These are phyloP conservation scores for Lineolata rhizophorae DNA, from an alignment of 495 filamentous ascomycete genomes.

Conservation along the genomic window DNA sequence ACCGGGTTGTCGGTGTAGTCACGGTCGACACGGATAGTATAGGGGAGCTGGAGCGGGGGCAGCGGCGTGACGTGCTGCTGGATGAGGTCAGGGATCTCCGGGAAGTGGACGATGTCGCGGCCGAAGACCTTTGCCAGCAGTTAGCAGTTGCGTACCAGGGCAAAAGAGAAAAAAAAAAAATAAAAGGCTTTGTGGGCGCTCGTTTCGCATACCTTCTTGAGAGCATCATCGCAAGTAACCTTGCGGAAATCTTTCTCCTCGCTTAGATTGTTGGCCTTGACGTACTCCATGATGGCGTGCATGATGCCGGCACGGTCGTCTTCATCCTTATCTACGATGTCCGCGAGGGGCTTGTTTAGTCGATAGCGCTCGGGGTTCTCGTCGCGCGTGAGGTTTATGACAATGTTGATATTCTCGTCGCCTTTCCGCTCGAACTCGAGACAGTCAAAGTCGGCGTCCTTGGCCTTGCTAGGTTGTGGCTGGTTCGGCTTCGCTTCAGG, in stretches of 20 bases:
- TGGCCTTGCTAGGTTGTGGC: slow-evolving; percentile 6
- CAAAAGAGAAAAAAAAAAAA: too few relatives aligned
- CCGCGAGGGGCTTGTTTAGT: slow-evolving; percentile 55
- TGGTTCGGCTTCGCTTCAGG: slow-evolving; percentile 8
- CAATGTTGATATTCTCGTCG: slow-evolving; percentile 83
- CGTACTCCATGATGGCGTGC: slow-evolving; percentile 89
- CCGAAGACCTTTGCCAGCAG: slow-evolving; percentile 52
- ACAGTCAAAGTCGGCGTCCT: slow-evolving; percentile 60
- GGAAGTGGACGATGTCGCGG: slow-evolving; percentile 65
- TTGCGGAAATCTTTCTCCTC: slow-evolving; percentile 85
- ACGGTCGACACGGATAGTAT: slow-evolving; percentile 86
- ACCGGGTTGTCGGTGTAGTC: slow-evolving; percentile 27
- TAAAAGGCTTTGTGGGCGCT: too few relatives aligned
- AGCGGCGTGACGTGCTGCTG: slow-evolving; percentile 52
- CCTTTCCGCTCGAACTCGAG: slow-evolving; percentile 77
- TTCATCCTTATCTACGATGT: slow-evolving; percentile 68
- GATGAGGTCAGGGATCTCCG: slow-evolving; percentile 61
- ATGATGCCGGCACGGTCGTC: slow-evolving; percentile 71
- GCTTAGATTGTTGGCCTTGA: slow-evolving; percentile 62
- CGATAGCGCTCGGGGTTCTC: slow-evolving; percentile 69
- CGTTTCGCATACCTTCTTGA: slow-evolving; percentile 53
- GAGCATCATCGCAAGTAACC: slow-evolving; percentile 67
- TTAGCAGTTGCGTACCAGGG: too few relatives aligned
- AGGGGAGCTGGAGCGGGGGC: slow-evolving; percentile 63
- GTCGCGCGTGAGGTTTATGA: slow-evolving; percentile 66